Base-by-base conservation (phyloP, 2,329 filamentous ascomycete genomes). In the Colletotrichum siamense region DNA sequence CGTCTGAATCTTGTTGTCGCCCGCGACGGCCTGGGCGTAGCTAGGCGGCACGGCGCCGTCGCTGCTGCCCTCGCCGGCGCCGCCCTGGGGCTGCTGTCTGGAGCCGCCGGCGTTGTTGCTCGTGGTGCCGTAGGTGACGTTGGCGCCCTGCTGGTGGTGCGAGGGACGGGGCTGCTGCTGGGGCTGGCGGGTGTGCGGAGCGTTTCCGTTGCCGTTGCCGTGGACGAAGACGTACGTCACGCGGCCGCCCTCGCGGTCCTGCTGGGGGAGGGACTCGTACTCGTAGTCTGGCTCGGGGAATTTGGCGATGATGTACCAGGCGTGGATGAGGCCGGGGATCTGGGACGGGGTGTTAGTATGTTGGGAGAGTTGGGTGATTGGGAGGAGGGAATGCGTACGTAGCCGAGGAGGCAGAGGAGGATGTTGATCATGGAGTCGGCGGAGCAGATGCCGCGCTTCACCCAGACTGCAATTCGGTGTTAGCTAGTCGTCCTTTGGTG, bases 281-380 rank as follows among this genome's bases (percentile, higher is more conserved):
- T 94, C 92, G 84, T 91, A 91, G 75, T 93, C 89, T 55, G 91
- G 80, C 77, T 98, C 96, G 75, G 97, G 97, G 84, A 94, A 95
- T 83, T 95, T 94, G 81, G 95, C 92, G 86, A 99, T 98, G 86
- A 99, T 98, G 90, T 99, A 99, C 96, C 97, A 99, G 78, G 96
- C 92, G 88, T 99, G 97, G 4, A 99, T 88, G 66, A 99, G 94
- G 77, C 96, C 96, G 24, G 96, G 96, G 76, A 99, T 86, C 88
- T 90, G 79, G 34, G n/a, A 55, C 24, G 30, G n/a, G 3, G 64
- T 52, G 26, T 64, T 39, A 39, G 18, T 30, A 26, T 8, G 36
- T 55, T 22, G 77, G 75, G 68, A 78, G 77, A 71, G 15, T 9
- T n/a, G 22, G 57, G 4, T 18, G 86, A 83, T 78, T 83, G 85